phyloP scores from a whole-genome alignment of 2,329 filamentous ascomycete species.

The Fonsecaea pugnacius region DNA sequence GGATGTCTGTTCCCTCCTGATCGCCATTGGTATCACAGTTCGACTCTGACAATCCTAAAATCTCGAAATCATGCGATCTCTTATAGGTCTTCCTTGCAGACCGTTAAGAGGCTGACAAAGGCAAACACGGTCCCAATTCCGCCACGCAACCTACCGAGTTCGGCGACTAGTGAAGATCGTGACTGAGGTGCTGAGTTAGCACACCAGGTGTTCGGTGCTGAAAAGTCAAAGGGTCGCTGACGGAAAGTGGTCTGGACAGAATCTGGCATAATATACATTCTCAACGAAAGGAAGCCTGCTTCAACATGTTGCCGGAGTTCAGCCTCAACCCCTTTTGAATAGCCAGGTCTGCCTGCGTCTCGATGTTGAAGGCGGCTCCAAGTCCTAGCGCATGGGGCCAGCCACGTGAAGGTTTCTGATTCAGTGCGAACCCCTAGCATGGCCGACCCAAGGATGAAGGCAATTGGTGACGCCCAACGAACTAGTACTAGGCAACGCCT shows the following conservation, averaged over 20 bases:
- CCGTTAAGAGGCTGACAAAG: constrained; percentile 9
- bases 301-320: not conserved
- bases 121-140: constrained; percentile 15
- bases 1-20: constrained; percentile 19
- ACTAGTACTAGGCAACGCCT: constrained; percentile 12
- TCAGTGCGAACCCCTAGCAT: constrained; percentile 4
- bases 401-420: constrained; percentile 2
- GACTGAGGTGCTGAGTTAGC: not conserved
- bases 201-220: not conserved
- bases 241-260: not conserved
- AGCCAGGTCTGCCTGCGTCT: not conserved
- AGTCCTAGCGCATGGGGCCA: not conserved
- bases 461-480: constrained; percentile 4
- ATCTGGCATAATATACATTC: not conserved
- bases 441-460: not conserved
- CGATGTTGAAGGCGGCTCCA: not conserved
- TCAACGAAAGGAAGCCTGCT: not conserved
- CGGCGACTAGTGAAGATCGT: not conserved
- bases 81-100: not conserved
- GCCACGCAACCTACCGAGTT: not conserved
- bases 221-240: not conserved
- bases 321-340: not conserved
- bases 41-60: not conserved
- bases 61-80: not conserved
- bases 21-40: constrained; percentile 6